A percentile compares a stretch with the other conserved stretches of the same genome.
These are phyloP conservation scores for Nakazawaea peltata DNA, from an alignment of 805 yeast genomes.

Conservation along the genomic window DNA sequence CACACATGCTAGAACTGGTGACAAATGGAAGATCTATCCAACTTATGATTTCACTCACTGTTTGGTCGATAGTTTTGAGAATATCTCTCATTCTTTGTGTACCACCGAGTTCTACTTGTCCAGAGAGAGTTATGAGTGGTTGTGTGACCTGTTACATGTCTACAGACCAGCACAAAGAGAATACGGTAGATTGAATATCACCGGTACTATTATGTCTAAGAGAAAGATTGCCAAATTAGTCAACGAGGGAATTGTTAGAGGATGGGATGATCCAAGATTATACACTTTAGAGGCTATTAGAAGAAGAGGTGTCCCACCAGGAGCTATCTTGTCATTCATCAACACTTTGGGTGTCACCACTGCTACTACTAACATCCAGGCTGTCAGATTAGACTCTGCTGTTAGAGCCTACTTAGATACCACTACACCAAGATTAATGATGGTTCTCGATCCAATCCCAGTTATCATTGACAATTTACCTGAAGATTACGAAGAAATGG, in stretches of 20 bases:
- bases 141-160: conserved; percentile 90
- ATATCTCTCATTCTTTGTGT: conserved; percentile 92
- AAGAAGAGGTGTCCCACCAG: conserved; percentile 98
- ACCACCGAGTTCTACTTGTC: conserved; percentile 91
- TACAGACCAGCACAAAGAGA: conserved; percentile 99
- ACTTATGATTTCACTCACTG: conserved; percentile 99
- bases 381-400: conserved; percentile 80
- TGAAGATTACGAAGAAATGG: conserved; percentile 62
- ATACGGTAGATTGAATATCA: conserved; percentile 90
- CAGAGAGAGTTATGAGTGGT: conserved; percentile 96
- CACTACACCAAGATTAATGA: conserved; percentile 91
- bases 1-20: conserved; percentile 94
- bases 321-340: conserved; percentile 88
- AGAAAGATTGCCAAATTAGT: conserved; percentile 94
- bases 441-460: conserved; percentile 80
- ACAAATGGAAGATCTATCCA: conserved; percentile 96
- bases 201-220: conserved; percentile 92
- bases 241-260: conserved; percentile 72
- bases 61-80: conserved; percentile 95
- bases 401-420: conserved; percentile 83
- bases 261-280: conserved; percentile 98
- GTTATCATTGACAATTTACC: conserved; percentile 75
- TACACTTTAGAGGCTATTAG: conserved; percentile 90
- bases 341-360: conserved; percentile 97
- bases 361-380: conserved; percentile 85